Base-by-base conservation (phyloP, 2,329 filamentous ascomycete genomes). In the Colletotrichum magnum region DNA sequence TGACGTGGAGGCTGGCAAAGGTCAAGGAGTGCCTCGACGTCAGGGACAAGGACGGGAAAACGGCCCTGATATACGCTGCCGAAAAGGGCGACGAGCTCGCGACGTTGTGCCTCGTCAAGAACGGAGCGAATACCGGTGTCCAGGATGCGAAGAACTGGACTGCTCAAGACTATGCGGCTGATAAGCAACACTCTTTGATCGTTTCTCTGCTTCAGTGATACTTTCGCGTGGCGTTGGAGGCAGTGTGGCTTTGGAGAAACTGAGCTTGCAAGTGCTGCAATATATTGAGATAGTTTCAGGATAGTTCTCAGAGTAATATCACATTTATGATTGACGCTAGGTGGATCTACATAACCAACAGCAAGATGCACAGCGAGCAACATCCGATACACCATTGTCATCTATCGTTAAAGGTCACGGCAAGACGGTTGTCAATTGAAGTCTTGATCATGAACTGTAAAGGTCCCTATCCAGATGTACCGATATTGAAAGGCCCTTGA, bases 11-110 rank as follows among this genome's bases (percentile, higher is more conserved):
- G 52, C 52, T 56, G 36, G 28, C 32, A 24, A 56, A 41, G 32
- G 6, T n/a, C 16, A 21, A 21, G 18, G n/a, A 18, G 9, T 18
- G 45, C 18, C 45, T 48, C 5, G n/a, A 48, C n/a, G 18, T 18
- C 4, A 7, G 18, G 45, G 45, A 48, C n/a, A 48, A 21, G 15
- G 9, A 21, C 45, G 45, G 45, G 15, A 24, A 48, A 16, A 48
- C 45, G 45, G 45, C 45, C 18, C n/a, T 56, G n/a, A 56, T 56
- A 28, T 56, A 56, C 9, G 52, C 52, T 3, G 52, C 52, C 10
- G 32, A 56, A 12, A n/a, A 1, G 16, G 52, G 52, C 32, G 32
- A 41, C 52, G 28, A 41, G 12, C 28, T 56, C 6, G 32, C 7
- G n/a, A 18, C 52, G 7, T 32, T 56, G 13, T 41, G n/a, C 6